phyloP scores from a whole-genome alignment of 176 grass and related monocot species.

The Phragmites australis region DNA sequence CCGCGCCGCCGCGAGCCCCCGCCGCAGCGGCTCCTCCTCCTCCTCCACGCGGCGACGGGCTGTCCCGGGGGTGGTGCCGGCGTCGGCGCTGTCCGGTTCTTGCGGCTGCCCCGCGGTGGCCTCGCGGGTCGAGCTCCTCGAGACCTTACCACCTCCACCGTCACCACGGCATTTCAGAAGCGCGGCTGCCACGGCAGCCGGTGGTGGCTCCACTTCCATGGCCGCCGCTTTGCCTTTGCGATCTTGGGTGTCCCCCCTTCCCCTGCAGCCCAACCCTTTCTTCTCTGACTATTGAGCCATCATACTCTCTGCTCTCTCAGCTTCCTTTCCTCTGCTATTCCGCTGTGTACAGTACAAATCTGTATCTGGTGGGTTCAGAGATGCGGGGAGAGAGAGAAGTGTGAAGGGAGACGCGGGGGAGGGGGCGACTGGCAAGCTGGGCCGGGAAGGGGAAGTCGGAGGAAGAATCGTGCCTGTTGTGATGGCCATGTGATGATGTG shows the following conservation, averaged over 20 bases:
- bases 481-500: too few species aligned
- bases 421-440: not conserved
- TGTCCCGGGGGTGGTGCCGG: not conserved
- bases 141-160: not conserved
- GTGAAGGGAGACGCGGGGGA: not conserved
- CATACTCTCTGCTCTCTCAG: constrained; percentile 33
- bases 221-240: not conserved
- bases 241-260: not conserved
- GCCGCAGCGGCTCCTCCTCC: constrained; percentile 13
- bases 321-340: constrained; percentile 30
- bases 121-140: not conserved
- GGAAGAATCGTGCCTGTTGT: not conserved
- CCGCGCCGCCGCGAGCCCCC: constrained; percentile 33
- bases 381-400: not conserved
- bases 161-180: constrained; percentile 23
- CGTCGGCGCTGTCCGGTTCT: not conserved
- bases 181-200: not conserved
- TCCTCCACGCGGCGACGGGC: constrained; percentile 15
- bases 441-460: not conserved
- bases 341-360: constrained; percentile 34
- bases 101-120: not conserved
- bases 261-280: not conserved
- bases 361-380: not conserved
- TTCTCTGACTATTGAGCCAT: constrained; percentile 33
- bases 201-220: constrained; percentile 44